Percentiles rank a stretch among this genome's conserved stretches.
phyloP scores from a whole-genome alignment of 441 rosid species.

The Pelargonium cotyledonis region DNA sequence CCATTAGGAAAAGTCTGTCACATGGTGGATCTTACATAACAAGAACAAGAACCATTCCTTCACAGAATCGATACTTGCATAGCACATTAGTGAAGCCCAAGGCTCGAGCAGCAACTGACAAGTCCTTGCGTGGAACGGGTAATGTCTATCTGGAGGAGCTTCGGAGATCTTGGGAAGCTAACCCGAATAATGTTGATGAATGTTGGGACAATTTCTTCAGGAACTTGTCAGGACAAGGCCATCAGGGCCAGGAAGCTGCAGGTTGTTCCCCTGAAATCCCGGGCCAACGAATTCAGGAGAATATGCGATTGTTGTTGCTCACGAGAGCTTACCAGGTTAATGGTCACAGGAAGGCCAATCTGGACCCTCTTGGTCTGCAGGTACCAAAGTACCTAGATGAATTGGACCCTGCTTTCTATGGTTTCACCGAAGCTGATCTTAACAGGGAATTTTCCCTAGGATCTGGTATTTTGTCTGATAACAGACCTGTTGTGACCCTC shows the following conservation, averaged over 20 bases:
- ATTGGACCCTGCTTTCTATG: constrained; percentile 24
- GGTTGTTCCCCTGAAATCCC: constrained; percentile 19
- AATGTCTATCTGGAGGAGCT: constrained; percentile 95
- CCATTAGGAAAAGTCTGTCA: constrained; percentile 59
- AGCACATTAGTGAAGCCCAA: constrained; percentile 50
- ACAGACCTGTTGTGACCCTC: constrained; percentile 23
- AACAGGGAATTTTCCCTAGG: constrained; percentile 27
- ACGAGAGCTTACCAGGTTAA: constrained; percentile 28
- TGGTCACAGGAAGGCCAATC: constrained; percentile 26
- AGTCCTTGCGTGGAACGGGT: constrained; percentile 38
- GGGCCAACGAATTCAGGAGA: constrained; percentile 28
- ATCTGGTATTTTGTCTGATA: constrained; percentile 23
- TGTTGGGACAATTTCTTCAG: constrained; percentile 97
- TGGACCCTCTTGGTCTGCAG: constrained; percentile 24
- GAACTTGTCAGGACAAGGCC: constrained; percentile 57
- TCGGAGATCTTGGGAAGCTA: constrained; percentile 91
- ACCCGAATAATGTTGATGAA: constrained; percentile 81
- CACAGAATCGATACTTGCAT: constrained; percentile 49
- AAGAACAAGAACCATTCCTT: constrained; percentile 43
- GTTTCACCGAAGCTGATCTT: constrained; percentile 25
- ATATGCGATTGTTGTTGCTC: constrained; percentile 21
- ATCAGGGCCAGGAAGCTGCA: too few species aligned
- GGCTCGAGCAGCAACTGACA: constrained; percentile 47
- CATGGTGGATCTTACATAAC: constrained; percentile 50
- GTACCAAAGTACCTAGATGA: constrained; percentile 17